These are phyloP conservation scores for Phytophthora vignae DNA, from an alignment of 352 stramenopile genomes.

Conservation along the genomic window DNA sequence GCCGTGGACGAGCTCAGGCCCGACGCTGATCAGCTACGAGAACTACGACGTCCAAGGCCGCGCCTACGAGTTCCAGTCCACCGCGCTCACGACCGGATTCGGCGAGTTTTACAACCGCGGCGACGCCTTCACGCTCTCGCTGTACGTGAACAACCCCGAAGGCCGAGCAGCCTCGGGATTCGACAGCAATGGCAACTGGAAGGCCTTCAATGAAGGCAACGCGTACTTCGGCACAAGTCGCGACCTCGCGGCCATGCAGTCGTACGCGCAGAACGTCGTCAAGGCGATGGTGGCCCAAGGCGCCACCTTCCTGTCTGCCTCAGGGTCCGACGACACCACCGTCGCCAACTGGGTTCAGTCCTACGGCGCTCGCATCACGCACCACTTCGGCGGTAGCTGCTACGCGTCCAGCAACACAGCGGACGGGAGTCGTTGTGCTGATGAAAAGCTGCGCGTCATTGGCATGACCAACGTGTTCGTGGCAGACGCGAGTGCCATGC, in stretches of 20 bases:
- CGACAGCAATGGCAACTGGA: background rate
- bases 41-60: constrained; percentile 2
- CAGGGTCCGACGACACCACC: background rate
- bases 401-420: background rate
- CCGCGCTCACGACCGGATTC: background rate
- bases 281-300: background rate
- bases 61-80: constrained; percentile 3
- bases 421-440: background rate
- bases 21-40: background rate
- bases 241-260: background rate
- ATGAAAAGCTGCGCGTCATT: background rate
- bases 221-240: constrained; percentile 3
- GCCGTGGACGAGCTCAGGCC: background rate
- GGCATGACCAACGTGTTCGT: background rate
- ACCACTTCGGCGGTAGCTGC: background rate
- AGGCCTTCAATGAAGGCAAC: constrained; percentile 1
- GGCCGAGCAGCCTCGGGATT: background rate
- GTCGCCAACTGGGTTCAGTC: background rate
- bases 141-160: constrained; percentile 3
- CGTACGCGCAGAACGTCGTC: background rate
- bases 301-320: background rate
- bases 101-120: constrained; percentile 1
- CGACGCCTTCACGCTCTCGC: background rate
- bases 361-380: background rate
- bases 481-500: background rate